phyloP scores from a whole-genome alignment of 1,284 basidiomycete species.

The Naganishia sp. region DNA sequence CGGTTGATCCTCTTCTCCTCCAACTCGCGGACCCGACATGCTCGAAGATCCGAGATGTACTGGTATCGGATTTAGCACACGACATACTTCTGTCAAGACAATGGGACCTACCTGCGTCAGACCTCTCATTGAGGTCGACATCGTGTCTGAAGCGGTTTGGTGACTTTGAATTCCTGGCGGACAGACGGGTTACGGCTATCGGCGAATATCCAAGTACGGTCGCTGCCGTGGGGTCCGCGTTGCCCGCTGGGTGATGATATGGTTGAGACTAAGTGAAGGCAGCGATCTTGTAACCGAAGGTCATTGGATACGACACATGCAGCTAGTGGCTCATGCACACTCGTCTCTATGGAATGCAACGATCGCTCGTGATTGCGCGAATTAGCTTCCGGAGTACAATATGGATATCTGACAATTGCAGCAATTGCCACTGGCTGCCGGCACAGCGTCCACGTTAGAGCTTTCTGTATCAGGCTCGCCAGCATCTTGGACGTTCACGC shows the following conservation, averaged over 20 bases:
- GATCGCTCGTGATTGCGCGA: neutral
- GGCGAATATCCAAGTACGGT: neutral
- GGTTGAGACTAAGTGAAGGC: neutral
- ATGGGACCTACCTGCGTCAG: slow-evolving; percentile 71
- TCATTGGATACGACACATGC: neutral
- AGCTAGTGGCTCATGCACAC: no score
- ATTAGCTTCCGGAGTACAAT: neutral
- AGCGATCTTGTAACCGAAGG: neutral
- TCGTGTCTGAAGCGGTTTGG: slow-evolving; percentile 50
- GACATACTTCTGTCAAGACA: neutral
- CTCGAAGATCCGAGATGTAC: slow-evolving; percentile 98
- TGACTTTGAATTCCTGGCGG: neutral
- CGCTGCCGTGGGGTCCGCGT: no score
- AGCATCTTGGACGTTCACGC: no score
- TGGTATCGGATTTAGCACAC: slow-evolving; percentile 47
- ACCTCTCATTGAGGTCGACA: slow-evolving; percentile 86
- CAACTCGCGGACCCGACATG: slow-evolving; percentile 61
- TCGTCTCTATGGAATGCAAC: neutral
- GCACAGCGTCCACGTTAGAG: no score
- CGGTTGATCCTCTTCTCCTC: slow-evolving; percentile 95
- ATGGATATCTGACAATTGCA: neutral
- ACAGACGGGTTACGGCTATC: neutral
- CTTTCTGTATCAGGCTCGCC: no score
- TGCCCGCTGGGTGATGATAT: no score
- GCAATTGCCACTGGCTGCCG: no score